Base-by-base conservation (phyloP, 2,329 filamentous ascomycete species). In the Coleophoma eucalyptorum region DNA sequence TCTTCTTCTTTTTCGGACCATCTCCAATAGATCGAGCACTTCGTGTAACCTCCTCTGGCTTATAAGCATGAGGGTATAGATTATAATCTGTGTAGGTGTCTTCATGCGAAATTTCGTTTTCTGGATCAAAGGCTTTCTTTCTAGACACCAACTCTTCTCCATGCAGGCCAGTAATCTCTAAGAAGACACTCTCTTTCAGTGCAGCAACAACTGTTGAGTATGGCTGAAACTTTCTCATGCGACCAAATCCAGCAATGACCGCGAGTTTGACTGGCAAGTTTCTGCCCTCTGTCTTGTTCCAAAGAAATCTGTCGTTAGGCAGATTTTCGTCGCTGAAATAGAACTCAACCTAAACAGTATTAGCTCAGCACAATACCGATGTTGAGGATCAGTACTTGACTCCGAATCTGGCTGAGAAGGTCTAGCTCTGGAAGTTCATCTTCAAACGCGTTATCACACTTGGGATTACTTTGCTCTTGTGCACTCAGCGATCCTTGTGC, bases 291-390 rank as follows among this genome's bases (percentile, higher is more conserved):
- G 89, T 87, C 64, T 85, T 79, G 58, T 83, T 77, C 74, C 91
- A 88, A 59, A 97, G 80, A 74, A 90, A 95, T 69, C 91, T 88
- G 72, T 97, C 93, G 64, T 83, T 84, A 46, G 87, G 85, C 41
- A 97, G 82, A 72, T 96, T 96, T 65, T 85, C 89, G 69, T 93
- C 87, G 64, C 87, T 89, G 72, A 95, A 94, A 78, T 96, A 96
- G 71, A 95, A 96, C 68, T 96, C 90, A 61, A 95, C 88, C 86
- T 93, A 55, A 21, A 35, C 34, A 12, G 19, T 44, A n/a, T 44
- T n/a, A 42, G 43, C 16, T 21, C 5, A 26, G 10, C 26, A 26
- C 26, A 26, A 6, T 26, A 5, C 21, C 10, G 26, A 26, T 26
- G 10, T 26, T 26, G 6, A 26, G 26, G 10, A 18, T 18, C 35